Percentiles rank a stretch among this genome's conserved stretches.
Conservation (phyloP, 2,329 filamentous ascomycete genomes). For the Aureobasidium sp. region DNA sequence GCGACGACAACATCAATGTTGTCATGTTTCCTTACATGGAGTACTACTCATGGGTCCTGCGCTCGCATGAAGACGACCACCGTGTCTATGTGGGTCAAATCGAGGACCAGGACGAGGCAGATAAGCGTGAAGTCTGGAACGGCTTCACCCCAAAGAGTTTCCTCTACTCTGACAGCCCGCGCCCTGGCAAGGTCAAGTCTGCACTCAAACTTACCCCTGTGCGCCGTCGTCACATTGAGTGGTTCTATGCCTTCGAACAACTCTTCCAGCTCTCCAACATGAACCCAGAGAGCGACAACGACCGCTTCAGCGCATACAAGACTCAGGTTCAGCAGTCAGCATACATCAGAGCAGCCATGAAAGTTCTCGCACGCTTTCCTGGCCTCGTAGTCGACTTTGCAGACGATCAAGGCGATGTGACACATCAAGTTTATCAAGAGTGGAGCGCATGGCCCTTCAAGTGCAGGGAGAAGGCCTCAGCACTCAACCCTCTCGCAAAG, state of each 20-base stretch:
- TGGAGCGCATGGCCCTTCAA: not conserved
- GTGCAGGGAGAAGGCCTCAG: not conserved
- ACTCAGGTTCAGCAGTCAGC: not conserved
- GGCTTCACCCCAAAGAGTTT: not conserved
- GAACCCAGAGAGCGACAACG: not conserved
- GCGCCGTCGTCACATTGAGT: not conserved
- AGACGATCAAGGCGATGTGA: not conserved
- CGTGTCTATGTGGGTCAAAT: not conserved
- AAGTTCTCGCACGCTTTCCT: not conserved
- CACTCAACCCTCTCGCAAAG: not conserved
- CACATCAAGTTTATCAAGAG: not conserved
- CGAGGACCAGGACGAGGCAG: not conserved
- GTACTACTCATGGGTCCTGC: not conserved
- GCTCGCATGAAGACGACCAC: not conserved
- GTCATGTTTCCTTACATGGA: not conserved
- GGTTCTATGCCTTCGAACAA: not conserved
- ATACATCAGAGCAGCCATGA: not conserved
- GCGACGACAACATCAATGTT: not conserved
- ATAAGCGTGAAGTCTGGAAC: not conserved
- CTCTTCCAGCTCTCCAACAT: not conserved
- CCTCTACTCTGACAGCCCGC: not conserved
- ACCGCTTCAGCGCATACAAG: not conserved
- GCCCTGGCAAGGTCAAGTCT: not conserved
- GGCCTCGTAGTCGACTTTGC: not conserved
- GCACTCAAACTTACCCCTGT: not conserved